phyloP scores from a whole-genome alignment of 768 basidiomycete species.

The Hericium coralloides region DNA sequence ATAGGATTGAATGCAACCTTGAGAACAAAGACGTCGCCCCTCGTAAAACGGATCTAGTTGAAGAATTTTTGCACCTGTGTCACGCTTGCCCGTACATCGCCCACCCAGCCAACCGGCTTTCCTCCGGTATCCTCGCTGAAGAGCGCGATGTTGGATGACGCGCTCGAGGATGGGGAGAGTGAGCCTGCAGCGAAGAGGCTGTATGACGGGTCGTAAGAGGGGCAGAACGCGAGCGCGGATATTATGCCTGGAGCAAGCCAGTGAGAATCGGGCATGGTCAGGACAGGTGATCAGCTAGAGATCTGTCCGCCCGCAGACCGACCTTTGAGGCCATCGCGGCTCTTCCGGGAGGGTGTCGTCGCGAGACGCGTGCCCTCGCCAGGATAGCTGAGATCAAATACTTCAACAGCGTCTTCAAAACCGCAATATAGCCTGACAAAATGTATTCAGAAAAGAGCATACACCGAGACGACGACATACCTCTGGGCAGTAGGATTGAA shows the following conservation, averaged over 20 bases:
- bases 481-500: conserved; percentile 64
- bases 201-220: conserved; percentile 38
- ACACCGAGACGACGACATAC: conserved; percentile 29
- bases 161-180: conserved; percentile 39
- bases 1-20: conserved; percentile 75
- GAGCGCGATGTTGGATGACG: conserved; percentile 49
- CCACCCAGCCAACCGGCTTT: conserved; percentile 52
- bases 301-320: not conserved
- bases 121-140: conserved; percentile 52
- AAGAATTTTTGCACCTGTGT: conserved; percentile 38
- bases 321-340: conserved; percentile 86
- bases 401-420: conserved; percentile 76
- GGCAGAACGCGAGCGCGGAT: conserved; percentile 73
- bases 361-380: conserved; percentile 64
- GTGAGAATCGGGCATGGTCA: not conserved
- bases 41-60: not conserved
- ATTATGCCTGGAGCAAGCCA: conserved; percentile 50
- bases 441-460: not conserved
- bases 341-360: conserved; percentile 68
- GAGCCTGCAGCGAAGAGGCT: conserved; percentile 78
- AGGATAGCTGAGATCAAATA: conserved; percentile 69
- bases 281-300: conserved; percentile 1
- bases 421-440: conserved; percentile 74
- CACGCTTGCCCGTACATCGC: conserved; percentile 42
- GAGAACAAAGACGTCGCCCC: conserved; percentile 4